A percentile compares a stretch with the other conserved stretches of the same genome.
These are phyloP conservation scores for Metschnikowia lochheadii DNA, from an alignment of 805 yeast species.

Conservation along the genomic window DNA sequence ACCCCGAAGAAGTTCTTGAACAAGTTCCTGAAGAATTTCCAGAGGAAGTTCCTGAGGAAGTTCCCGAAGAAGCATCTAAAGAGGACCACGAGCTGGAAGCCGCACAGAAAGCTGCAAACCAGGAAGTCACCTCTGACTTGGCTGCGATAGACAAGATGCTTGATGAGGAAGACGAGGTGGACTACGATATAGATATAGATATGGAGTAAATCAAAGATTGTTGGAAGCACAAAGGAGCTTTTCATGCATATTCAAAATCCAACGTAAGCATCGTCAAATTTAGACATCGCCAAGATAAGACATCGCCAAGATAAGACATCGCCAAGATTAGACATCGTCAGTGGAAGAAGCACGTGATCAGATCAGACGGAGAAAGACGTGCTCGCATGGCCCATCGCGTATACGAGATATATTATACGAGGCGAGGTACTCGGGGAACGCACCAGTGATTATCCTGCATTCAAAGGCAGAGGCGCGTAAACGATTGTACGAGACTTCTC, in stretches of 20 bases:
- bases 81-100: neutral
- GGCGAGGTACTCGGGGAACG: neutral
- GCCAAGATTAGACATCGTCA: too few relatives aligned
- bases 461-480: constrained; percentile 6
- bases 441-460: neutral
- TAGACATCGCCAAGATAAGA: too few relatives aligned
- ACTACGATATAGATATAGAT: constrained; percentile 31
- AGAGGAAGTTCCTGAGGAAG: neutral
- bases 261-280: neutral
- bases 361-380: neutral
- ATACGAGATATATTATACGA: neutral
- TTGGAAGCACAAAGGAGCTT: neutral
- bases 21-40: neutral
- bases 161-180: constrained; percentile 37
- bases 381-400: neutral
- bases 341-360: neutral
- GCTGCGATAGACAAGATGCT: constrained; percentile 32
- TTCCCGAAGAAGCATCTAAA: neutral
- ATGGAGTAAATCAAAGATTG: neutral
- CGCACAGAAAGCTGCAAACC: neutral
- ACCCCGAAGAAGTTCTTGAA: neutral
- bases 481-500: constrained; percentile 16
- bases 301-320: too few relatives aligned
- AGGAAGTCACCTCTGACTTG: constrained; percentile 13
- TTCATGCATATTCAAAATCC: neutral